Conservation (phyloP, 768 basidiomycete species). For the Lactarius pseudohatsudake region DNA sequence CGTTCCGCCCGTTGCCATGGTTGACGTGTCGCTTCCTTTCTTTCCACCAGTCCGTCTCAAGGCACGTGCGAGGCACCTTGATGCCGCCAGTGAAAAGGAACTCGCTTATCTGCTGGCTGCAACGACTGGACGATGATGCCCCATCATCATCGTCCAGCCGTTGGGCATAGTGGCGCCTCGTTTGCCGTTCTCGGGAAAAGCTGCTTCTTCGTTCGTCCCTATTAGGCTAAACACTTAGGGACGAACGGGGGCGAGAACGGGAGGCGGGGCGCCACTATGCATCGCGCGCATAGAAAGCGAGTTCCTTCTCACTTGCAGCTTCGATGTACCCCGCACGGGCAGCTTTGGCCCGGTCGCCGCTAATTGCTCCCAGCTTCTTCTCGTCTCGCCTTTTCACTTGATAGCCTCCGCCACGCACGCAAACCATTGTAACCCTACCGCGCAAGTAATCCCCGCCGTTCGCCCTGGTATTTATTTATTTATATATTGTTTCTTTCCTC, state of each 20-base stretch:
- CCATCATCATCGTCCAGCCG: not conserved
- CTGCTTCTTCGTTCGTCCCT: conserved; percentile 6
- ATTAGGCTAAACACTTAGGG: conserved; percentile 1
- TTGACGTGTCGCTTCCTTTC: not conserved
- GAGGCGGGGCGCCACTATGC: not conserved
- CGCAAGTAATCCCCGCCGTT: not conserved
- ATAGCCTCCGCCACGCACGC: not conserved
- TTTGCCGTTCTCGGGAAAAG: not conserved
- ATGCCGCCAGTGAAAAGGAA: conserved; percentile 85
- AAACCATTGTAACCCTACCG: not conserved
- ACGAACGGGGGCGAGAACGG: conserved; percentile 11
- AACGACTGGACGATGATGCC: conserved; percentile 32
- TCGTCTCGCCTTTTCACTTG: not conserved
- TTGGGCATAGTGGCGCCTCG: not conserved
- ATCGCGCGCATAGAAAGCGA: not conserved
- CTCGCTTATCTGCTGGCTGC: conserved; percentile 64
- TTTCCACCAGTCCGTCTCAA: conserved; percentile 73
- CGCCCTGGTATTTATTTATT: not conserved
- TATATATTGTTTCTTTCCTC: not conserved
- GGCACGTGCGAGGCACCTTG: conserved; percentile 81
- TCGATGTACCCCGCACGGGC: not conserved
- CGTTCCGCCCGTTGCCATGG: not conserved
- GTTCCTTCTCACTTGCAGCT: not conserved
- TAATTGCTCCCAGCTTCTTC: not conserved
- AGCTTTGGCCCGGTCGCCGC: not conserved